Evolutionary conservation across 2,329 filamentous ascomycete species (phyloP), one percentile per base, ranked within the genome.

Genomic region (Amphichorda felina): DNA sequence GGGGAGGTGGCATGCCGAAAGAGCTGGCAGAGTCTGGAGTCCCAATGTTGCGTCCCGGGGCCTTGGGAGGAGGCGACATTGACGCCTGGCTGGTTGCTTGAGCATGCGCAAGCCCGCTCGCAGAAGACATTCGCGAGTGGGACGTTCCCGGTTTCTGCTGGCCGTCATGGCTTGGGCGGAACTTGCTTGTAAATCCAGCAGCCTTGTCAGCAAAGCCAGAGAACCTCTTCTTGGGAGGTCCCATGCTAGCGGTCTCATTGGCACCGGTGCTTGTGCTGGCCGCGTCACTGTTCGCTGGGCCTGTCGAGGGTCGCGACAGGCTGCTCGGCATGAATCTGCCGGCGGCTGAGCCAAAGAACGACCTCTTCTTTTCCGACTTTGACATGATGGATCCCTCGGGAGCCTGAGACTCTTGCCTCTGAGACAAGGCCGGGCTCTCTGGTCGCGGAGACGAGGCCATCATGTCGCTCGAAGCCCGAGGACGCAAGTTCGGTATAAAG

Each of bases 171-270:
- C 48, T 37, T 15, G 53, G 45, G 13, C 47, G 45, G 29, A 57
- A 51, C 10, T 50, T 45, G 16, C 45, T 44, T 11, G 49, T 41
- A 15, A 55, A 44, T 6, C 52, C 57, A 8, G 64, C 43, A 10
- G 45, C 45, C 19, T 50, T 49, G 17, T 47, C 39, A 6, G 34
- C 36, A 10, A 59, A 45, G 14, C 52, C 59, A 1, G 67, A 68
- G 39, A 71, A 64, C 9, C 66, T 55, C 41, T 65, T 68, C 50
- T 65, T 70, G 11, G 43, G 38, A 4, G 44, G 36, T 17, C 39
- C 33, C 21, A 24, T 24, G 21, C 10, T 24, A 10, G 21, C 21
- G 10, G 6, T 24, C 21, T 17, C 22, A 8, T 22, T 29, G 28
- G 29, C 27, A 25, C 36, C 25, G 17, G 36, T 41, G n/a, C 37